Conservation (phyloP, 306 rosid genomes). For the Fagus crenata region DNA sequence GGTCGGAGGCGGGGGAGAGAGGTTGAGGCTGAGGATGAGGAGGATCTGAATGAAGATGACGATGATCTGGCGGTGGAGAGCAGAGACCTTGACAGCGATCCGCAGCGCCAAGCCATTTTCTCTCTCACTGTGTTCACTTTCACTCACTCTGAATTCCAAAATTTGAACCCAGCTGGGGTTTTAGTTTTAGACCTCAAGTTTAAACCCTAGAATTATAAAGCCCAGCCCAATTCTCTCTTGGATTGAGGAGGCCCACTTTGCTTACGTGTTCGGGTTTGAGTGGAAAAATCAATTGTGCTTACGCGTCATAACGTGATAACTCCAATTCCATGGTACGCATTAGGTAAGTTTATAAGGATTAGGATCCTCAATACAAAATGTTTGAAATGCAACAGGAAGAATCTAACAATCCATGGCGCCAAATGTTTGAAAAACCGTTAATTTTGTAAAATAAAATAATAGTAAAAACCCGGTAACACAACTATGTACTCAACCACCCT, state of each 20-base stretch:
- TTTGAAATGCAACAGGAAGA: not conserved
- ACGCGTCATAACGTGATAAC: too few species aligned
- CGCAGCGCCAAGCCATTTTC: constrained; percentile 53
- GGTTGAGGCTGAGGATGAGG: constrained; percentile 32
- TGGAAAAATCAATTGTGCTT: too few species aligned
- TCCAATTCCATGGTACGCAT: too few species aligned
- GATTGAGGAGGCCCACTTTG: too few species aligned
- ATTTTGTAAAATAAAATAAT: not conserved
- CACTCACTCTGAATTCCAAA: not conserved
- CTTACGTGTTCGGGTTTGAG: too few species aligned
- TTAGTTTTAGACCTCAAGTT: not conserved
- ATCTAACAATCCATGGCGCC: constrained; percentile 11
- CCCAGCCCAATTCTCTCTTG: too few species aligned
- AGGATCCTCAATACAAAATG: too few species aligned
- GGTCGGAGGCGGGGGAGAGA: constrained; percentile 34
- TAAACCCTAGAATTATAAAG: too few species aligned
- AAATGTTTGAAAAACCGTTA: constrained; percentile 7
- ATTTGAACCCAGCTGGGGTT: not conserved
- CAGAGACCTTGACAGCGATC: constrained; percentile 55
- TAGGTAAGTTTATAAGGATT: too few species aligned
- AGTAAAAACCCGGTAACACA: constrained; percentile 2
- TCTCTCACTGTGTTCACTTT: not conserved
- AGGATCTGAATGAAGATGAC: constrained; percentile 26
- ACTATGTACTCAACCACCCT: constrained; percentile 38
- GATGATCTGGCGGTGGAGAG: constrained; percentile 46